Evolutionary conservation across 306 rosid genomes (phyloP), one percentile per base, ranked within the genome.

Genomic region (Adenanthera pavonina): DNA sequence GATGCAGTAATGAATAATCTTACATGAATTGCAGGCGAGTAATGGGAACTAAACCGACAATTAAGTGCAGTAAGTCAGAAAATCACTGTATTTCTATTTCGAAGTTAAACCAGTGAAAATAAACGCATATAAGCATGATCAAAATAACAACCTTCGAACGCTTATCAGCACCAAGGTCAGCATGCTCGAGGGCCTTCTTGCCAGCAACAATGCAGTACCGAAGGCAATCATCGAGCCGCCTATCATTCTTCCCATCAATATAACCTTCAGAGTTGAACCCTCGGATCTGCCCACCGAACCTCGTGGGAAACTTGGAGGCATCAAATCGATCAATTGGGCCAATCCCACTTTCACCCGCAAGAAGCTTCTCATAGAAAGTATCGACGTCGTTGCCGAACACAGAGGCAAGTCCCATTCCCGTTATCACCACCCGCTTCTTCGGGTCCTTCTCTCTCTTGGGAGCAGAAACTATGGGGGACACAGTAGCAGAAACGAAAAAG

Each of bases 271-370:
- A 82, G 64, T 13, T 71, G 74, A 95, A 95, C 9, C 87, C 94
- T 0, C 85, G 96, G 92, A 93, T 95, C 96, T 93, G 98, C 11
- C 99, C 98, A 2, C 92, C 98, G 57, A 95, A 95, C 61, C 97
- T 80, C 7, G 98, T 93, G 3, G 99, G 94, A 20, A 95, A 95
- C 84, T 93, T 93, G 25, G 99, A 95, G 3, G 94, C 98, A 64
- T 95, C 98, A 56, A 92, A 95, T 0, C 98, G 90, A 60, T 95
- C 96, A 35, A 95, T 92, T 8, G 64, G 87, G 6, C 82, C 79
- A 70, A 95, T 83, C 66, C 99, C 98, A 15, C 99, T 95, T 87
- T 92, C 96, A 2, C 98, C 98, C 0, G 92, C 44, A 3, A 95
- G 99, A 11, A 95, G 92, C 85, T 89, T 95, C 7, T 93, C 94